Evolutionary conservation across 1,284 basidiomycete species (phyloP), one percentile per base, ranked within the genome.

Genomic region (Rhodotorula sp.): DNA sequence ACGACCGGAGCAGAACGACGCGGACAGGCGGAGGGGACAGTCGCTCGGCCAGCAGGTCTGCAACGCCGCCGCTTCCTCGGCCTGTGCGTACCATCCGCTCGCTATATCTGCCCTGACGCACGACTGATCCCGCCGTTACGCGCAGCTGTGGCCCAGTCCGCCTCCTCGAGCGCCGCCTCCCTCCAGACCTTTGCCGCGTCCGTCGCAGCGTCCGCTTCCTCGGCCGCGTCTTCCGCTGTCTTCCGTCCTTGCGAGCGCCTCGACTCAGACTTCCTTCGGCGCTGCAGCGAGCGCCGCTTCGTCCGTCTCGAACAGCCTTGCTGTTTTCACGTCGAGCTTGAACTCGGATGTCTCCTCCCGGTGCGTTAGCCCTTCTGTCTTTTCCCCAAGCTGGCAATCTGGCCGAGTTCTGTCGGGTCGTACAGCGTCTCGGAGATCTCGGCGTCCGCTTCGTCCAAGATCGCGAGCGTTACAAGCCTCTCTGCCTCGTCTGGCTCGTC

Each of bases 41-140:
- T 18, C 52, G 11, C 61, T 62, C 22, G 28, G 44, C 40, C 13
- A 10, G 2, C 61, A 62, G n/a, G 61, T 55, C 28, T 62, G 61
- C 52, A 10, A 26, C 30, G 61, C 44, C 18, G 46, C 47, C 8
- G 30, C 62, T 6, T 50, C 62, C 18, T 37, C 62, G 4, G 30
- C 54, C 22, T 54, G 61, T 62, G 11, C 44, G 61, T 30, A n/a
- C n/a, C n/a, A n/a, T n/a, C n/a, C n/a, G n/a, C 8, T 4, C 28
- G 7, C 6, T 26, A 24, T 34, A n/a, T n/a, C n/a, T n/a, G n/a
- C n/a, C n/a, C n/a, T n/a, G n/a, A n/a, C n/a, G n/a, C n/a, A n/a
- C n/a, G 18, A 44, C 20, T 34, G 34, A 34, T 10, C 34, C 1
- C 16, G 40, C 11, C 16, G 5, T 40, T 4, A 2, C 31, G 5